Base-by-base conservation (phyloP, 108 stramenopile species). In the Nannochloropsis salina region DNA sequence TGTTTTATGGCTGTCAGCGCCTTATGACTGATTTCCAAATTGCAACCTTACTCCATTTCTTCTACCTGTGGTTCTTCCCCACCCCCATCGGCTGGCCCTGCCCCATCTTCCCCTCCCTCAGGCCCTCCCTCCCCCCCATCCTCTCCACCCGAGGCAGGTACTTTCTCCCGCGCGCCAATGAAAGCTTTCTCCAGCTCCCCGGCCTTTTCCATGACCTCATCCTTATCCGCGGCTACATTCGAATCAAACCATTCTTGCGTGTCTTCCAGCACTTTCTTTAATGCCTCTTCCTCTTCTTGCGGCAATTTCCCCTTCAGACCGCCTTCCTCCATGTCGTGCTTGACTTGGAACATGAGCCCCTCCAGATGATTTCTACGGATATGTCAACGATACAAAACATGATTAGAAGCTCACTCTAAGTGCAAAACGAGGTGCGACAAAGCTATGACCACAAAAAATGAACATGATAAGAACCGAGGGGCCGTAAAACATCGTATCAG, bases 121-220 rank as follows among this genome's bases (percentile, higher is more conserved):
- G 6, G 61, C 20, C 61, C 61, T n/a, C 2, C 61, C 61, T n/a
- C n/a, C 61, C 61, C 61, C 61, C 3, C 61, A 15, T 74, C 61
- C 2, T 74, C 61, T 6, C 61, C 61, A n/a, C 61, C 61, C n/a
- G 61, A 74, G 20, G 61, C 61, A n/a, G 61, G 61, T n/a, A 74
- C 61, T n/a, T 74, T 74, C 61, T 74, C 61, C 61, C 61, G 15
- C n/a, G 61, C 61, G 61, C 61, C 61, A 74, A 74, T 74, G n/a
- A 74, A 74, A n/a, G 61, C 61, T n/a, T 74, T 74, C n/a, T 74
- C 61, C n/a, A 74, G n/a, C n/a, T 74, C 61, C 20, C 61, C 61
- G 15, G 61, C 61, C 61, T 74, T 74, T 2, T 74, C 61, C 61
- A 74, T 74, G 61, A 74, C n/a, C 61, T 74, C 61, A 3, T 74